These are phyloP conservation scores for Podaxis carcinomalis DNA, from an alignment of 768 basidiomycete genomes.

Conservation along the genomic window DNA sequence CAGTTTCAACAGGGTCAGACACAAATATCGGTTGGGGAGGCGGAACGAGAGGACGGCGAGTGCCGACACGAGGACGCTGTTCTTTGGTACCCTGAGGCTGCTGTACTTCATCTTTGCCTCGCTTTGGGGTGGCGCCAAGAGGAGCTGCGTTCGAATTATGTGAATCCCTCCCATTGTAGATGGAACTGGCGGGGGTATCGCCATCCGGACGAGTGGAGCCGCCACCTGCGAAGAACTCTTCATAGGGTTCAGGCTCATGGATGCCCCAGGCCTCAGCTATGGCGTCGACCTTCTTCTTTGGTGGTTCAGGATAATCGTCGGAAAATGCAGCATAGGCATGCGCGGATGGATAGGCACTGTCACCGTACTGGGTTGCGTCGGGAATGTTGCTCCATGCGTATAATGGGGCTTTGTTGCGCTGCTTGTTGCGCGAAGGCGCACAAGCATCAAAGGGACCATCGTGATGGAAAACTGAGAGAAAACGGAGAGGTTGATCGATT, in stretches of 20 bases:
- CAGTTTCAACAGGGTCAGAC: constrained; percentile 40
- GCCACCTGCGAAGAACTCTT: constrained; percentile 85
- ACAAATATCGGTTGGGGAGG: constrained; percentile 84
- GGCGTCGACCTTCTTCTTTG: constrained; percentile 85
- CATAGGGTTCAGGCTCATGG: constrained; percentile 87
- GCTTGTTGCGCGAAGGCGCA: constrained; percentile 83
- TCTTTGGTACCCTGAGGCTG: constrained; percentile 35
- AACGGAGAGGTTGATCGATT: constrained; percentile 16
- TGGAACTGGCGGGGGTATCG: constrained; percentile 63
- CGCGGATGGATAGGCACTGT: constrained; percentile 52
- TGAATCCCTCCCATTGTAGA: constrained; percentile 61
- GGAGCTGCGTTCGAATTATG: constrained; percentile 27
- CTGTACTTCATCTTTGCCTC: neutral
- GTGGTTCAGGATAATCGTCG: constrained; percentile 50
- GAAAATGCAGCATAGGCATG: constrained; percentile 43
- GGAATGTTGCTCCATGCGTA: constrained; percentile 58
- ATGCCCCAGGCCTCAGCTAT: constrained; percentile 93
- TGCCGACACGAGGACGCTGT: constrained; percentile 32
- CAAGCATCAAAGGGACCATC: constrained; percentile 92
- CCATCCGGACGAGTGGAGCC: constrained; percentile 44
- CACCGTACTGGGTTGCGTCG: constrained; percentile 31
- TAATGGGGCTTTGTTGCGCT: constrained; percentile 78
- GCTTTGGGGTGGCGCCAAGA: constrained; percentile 34
- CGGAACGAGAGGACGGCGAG: constrained; percentile 56
- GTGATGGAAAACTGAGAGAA: constrained; percentile 75